Conservation (phyloP, 768 basidiomycete genomes). For the Tylopilus intermedius region DNA sequence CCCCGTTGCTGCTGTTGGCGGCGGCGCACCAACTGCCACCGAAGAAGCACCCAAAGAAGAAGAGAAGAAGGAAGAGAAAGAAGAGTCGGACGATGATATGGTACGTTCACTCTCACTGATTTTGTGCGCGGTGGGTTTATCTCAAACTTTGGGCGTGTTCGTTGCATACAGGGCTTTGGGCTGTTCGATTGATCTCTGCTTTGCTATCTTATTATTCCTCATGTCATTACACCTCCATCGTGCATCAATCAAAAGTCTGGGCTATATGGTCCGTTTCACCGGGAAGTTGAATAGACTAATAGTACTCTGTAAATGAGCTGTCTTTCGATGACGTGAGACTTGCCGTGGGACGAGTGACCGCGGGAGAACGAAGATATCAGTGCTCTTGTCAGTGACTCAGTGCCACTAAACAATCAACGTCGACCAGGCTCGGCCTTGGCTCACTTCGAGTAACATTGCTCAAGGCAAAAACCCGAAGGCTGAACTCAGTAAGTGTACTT, state of each 20-base stretch:
- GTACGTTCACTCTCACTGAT: neutral
- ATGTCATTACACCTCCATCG: constrained; percentile 15
- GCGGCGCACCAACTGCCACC: constrained; percentile 57
- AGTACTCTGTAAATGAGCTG: too few species aligned
- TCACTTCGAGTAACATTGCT: too few species aligned
- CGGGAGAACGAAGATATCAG: too few species aligned
- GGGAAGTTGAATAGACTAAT: neutral
- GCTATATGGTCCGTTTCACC: constrained; percentile 14
- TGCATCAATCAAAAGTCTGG: constrained; percentile 24
- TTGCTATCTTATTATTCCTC: constrained; percentile 26
- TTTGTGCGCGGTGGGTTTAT: neutral
- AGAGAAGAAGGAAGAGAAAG: constrained; percentile 84
- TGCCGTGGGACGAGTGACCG: too few species aligned
- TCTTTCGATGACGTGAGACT: too few species aligned
- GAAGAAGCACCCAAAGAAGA: constrained; percentile 75
- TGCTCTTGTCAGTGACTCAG: too few species aligned
- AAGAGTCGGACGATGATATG: constrained; percentile 48
- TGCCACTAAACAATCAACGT: too few species aligned
- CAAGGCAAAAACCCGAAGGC: too few species aligned
- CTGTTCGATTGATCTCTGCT: constrained; percentile 74
- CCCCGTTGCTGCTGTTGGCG: constrained; percentile 49
- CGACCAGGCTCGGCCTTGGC: too few species aligned
- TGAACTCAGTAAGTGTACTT: too few species aligned
- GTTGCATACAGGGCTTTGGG: constrained; percentile 74
- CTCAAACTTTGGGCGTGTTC: neutral